phyloP scores from a whole-genome alignment of 352 stramenopile species.

The Globisporangium acanthophoron region DNA sequence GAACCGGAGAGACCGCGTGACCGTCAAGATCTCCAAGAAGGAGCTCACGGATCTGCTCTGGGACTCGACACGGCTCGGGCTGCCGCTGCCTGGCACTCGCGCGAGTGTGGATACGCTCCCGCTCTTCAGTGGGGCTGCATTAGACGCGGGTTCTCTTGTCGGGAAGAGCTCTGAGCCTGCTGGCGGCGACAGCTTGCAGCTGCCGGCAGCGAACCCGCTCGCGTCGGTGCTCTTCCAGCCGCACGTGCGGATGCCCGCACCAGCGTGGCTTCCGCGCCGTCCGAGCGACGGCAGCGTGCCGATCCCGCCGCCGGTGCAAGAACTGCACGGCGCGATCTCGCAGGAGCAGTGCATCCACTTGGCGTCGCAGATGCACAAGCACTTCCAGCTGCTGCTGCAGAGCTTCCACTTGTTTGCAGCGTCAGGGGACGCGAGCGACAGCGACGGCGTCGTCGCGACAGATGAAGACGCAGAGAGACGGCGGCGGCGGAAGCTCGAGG shows the following conservation, averaged over 20 bases:
- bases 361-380: constrained; percentile 86
- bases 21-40: constrained; percentile 66
- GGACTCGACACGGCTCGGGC: constrained; percentile 68
- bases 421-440: constrained; percentile 4
- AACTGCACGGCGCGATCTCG: constrained; percentile 34
- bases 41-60: constrained; percentile 77
- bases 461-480: neutral
- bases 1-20: constrained; percentile 14
- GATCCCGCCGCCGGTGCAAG: constrained; percentile 2
- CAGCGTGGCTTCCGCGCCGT: constrained; percentile 1
- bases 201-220: neutral
- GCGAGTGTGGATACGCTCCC: neutral
- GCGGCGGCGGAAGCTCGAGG: neutral
- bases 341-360: constrained; percentile 75
- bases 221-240: neutral
- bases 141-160: neutral
- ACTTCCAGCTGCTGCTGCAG: constrained; percentile 76
- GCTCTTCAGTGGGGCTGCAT: neutral
- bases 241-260: neutral
- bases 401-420: constrained; percentile 52
- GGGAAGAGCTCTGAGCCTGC: neutral
- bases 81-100: constrained; percentile 16
- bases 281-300: neutral
- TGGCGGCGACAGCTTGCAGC: neutral
- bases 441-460: neutral